These are phyloP conservation scores for Medicago lupulina DNA, from an alignment of 306 rosid species.

Conservation along the genomic window DNA sequence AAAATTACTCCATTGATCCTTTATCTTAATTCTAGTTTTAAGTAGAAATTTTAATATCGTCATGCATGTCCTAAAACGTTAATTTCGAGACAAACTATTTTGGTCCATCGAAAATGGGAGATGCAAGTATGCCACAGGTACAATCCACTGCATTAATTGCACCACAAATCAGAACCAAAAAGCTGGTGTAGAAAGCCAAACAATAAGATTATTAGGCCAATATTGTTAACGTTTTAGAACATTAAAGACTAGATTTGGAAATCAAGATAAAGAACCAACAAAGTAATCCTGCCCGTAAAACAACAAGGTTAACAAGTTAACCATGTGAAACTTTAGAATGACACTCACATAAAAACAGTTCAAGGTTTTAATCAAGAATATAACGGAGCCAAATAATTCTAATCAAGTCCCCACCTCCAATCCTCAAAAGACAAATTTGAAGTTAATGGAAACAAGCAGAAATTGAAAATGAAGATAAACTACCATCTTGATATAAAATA, in stretches of 20 bases:
- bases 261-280: neutral
- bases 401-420: slow-evolving; percentile 4
- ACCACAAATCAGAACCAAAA: neutral
- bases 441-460: slow-evolving; percentile 28
- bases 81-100: neutral
- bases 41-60: neutral
- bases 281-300: slow-evolving; percentile 6
- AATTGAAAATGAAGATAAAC: slow-evolving; percentile 22
- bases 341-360: slow-evolving; percentile 14
- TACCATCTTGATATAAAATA: slow-evolving; percentile 21
- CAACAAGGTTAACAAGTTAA: neutral
- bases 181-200: neutral
- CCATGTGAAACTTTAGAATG: slow-evolving; percentile 10
- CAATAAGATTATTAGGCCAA: neutral
- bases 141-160: neutral
- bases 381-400: slow-evolving; percentile 20
- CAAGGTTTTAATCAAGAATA: slow-evolving; percentile 1
- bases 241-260: neutral
- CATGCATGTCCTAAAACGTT: neutral
- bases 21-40: neutral
- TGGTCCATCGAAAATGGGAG: neutral
- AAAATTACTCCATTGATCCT: neutral
- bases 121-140: neutral
- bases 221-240: neutral
- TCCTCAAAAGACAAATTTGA: slow-evolving; percentile 5